Evolutionary conservation across 345 rosid genomes (phyloP), one percentile per base, ranked within the genome.

Genomic region (Arabis hirsuta): DNA sequence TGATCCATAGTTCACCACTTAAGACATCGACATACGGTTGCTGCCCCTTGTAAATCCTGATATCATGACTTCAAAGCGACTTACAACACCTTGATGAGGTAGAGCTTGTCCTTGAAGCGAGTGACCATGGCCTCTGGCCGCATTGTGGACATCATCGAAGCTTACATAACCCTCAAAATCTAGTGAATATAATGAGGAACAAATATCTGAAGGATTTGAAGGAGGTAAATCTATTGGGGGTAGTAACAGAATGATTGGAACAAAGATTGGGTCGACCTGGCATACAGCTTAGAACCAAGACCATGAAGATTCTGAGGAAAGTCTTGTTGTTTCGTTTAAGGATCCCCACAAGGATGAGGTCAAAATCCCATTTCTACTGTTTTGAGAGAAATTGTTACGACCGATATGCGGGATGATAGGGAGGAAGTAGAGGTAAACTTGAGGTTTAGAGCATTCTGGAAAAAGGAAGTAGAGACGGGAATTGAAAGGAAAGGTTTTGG

Each of bases 91-190:
- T 69, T 76, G 85, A 54, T 80, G 84, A 34, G 99, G 88, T 67
- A 86, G 91, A 55, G 99, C 79, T 76, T 96, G 99, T 50, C 99
- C 98, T 71, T 96, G 85, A 27, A 96, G 87, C 27, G 99, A 96
- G 84, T 92, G 99, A 10, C 97, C 97, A 69, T 82, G 90, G 61
- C 99, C 99, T 83, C 91, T 82, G 55, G 97, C 87, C 14, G 91
- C 98, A 51, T 83, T 74, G 46, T 86, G 78, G 14, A 83, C 71
- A 71, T 87, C 76, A 27, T 88, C 82, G 22, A 82, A 87, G 70
- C 76, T 73, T 29, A 96, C 74, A 74, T 72, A 69, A 50, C 99
- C 99, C 20, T 90, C 88, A 56, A 96, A 76, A 53, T 64, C 41
- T 32, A 88, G 85, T 46, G 80, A 76, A 69, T 69, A 65, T 50